Base-by-base conservation (phyloP, 2,329 filamentous ascomycete species). In the Ascochyta koolunga region DNA sequence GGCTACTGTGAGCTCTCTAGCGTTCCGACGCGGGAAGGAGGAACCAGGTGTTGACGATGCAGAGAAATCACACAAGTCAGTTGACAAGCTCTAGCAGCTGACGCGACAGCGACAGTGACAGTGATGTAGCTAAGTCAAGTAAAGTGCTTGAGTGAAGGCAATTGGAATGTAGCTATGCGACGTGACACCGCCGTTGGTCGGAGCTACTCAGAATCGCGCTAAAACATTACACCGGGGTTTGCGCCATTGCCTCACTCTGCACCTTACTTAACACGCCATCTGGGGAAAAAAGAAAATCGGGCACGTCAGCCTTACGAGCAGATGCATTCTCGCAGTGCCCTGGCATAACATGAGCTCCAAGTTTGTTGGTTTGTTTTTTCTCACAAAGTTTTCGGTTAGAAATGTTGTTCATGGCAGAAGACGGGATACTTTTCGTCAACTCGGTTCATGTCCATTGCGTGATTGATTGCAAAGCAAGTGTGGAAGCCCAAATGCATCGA, bases 181-280 rank as follows among this genome's bases (percentile, higher is more conserved):
- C 36, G 47, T 54, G 51, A 54, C 42, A 37, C 35, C 38, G 31
- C 47, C 47, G 47, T 43, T 40, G 52, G 52, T 50, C 52, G 52
- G 52, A 56, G 47, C 53, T 55, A 32, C 40, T 16, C 36, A 22
- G 49, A 33, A 47, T 42, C 47, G 42, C 53, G 53, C 53, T 55
- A 54, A 43, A 31, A 36, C 29, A 21, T 15, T 43, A 29, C 21
- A 38, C 51, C 31, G 45, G 45, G 45, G 40, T 45, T 42, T 22
- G 48, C 51, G 45, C 45, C 40, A 41, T 45, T 41, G 45, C 40
- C 40, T 54, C 45, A 32, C 15, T 39, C 43, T 39, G 25, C 32
- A 40, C 10, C 35, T 35, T 15, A n/a, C n/a, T 18, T 18, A 37
- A 19, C 16, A 11, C 19, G 16, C 19, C 10, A 32, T 13, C 11